Conservation (phyloP, 192 early-diverging fungal genomes). For the Podila epigama region DNA sequence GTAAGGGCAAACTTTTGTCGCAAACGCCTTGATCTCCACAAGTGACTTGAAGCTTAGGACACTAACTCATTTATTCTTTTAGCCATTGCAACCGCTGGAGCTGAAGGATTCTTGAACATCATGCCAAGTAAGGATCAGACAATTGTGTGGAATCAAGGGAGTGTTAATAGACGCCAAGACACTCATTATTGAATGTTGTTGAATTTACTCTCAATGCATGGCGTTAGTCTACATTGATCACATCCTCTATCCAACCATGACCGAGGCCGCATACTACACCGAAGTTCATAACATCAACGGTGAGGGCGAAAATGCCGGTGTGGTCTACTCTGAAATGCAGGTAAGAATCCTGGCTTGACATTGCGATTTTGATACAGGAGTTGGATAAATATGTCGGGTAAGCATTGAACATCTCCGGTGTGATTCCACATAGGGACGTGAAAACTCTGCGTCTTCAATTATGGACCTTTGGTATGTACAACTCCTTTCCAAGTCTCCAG, state of each 20-base stretch:
- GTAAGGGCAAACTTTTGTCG: too few relatives aligned
- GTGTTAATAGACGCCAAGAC: not conserved
- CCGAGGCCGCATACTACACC: constrained; percentile 63
- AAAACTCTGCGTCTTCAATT: constrained; percentile 54
- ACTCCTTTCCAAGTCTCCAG: not conserved
- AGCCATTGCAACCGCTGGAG: constrained; percentile 65
- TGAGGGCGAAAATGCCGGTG: constrained; percentile 69
- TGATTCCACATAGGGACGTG: constrained; percentile 49
- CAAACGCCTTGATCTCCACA: not conserved
- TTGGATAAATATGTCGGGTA: too few relatives aligned
- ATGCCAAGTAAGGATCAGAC: constrained; percentile 51
- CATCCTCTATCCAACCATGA: constrained; percentile 67
- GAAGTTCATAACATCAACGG: constrained; percentile 72
- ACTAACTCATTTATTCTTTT: not conserved
- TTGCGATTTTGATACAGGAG: not conserved
- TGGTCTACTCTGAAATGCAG: constrained; percentile 74
- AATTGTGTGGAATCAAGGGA: not conserved
- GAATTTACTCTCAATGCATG: not conserved
- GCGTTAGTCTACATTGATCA: constrained; percentile 64
- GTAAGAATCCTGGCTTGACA: constrained; percentile 6
- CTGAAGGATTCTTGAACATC: constrained; percentile 63
- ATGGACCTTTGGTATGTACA: constrained; percentile 48
- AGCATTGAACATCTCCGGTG: too few relatives aligned
- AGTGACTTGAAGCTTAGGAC: not conserved
- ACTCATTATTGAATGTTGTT: too few relatives aligned